Conservation (phyloP, 1,284 basidiomycete species). For the Sporisorium graminicola region DNA sequence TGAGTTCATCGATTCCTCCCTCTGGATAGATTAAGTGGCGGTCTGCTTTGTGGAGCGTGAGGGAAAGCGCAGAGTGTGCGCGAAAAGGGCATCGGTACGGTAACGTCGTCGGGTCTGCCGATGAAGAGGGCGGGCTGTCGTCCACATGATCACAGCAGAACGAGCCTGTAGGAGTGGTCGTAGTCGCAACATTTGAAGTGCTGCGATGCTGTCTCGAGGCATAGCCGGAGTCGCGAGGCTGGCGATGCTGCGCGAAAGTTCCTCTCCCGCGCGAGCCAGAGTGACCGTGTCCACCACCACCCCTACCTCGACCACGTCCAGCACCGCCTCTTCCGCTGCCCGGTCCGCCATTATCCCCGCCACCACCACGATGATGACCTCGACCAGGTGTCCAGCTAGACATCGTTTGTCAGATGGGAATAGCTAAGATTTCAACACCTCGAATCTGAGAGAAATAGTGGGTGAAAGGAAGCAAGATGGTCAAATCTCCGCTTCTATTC, state of each 20-base stretch:
- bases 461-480: background rate
- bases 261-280: slow-evolving; percentile 24
- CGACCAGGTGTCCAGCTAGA: slow-evolving; percentile 6
- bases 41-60: slow-evolving; percentile 66
- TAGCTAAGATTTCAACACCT: too few species aligned
- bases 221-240: slow-evolving; percentile 46
- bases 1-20: slow-evolving; percentile 62
- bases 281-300: slow-evolving; percentile 1
- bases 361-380: slow-evolving; percentile 8
- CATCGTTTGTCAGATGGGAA: slow-evolving; percentile 7
- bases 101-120: slow-evolving; percentile 16
- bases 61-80: slow-evolving; percentile 35
- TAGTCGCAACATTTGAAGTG: background rate
- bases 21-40: slow-evolving; percentile 65
- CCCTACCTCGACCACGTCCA: slow-evolving; percentile 19
- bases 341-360: slow-evolving; percentile 7
- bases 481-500: background rate
- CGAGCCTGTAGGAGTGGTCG: slow-evolving; percentile 15
- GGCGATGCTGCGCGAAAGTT: slow-evolving; percentile 27
- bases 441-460: background rate
- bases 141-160: slow-evolving; percentile 44
- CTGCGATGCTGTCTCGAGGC: slow-evolving; percentile 12
- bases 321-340: slow-evolving; percentile 21
- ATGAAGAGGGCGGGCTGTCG: slow-evolving; percentile 29
- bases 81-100: slow-evolving; percentile 41